Conservation (phyloP, 1,139 yeast species). For the Citeromyces hawaiiensis region DNA sequence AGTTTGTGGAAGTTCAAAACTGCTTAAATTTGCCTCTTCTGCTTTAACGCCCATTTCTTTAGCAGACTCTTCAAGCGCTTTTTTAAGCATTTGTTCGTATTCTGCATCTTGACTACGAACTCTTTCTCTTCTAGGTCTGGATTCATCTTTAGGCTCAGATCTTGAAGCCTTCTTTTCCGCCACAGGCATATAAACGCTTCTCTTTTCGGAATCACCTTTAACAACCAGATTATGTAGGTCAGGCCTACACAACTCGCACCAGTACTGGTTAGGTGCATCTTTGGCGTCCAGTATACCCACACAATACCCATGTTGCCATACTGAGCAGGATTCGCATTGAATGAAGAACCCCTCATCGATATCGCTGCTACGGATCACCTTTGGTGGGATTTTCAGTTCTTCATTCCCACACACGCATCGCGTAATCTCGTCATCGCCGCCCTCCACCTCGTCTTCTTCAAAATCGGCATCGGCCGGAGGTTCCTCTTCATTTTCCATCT, state of each 20-base stretch:
- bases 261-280: constrained; percentile 80
- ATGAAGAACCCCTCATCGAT: constrained; percentile 70
- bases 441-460: background rate
- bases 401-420: constrained; percentile 81
- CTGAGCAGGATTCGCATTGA: constrained; percentile 86
- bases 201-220: constrained; percentile 16
- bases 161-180: constrained; percentile 6
- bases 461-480: background rate
- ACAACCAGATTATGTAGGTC: constrained; percentile 49
- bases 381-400: constrained; percentile 41
- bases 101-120: constrained; percentile 23
- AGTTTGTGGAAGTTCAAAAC: background rate
- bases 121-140: constrained; percentile 2
- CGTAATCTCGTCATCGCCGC: constrained; percentile 45
- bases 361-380: constrained; percentile 17
- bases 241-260: constrained; percentile 87
- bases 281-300: constrained; percentile 68
- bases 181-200: constrained; percentile 34
- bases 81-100: constrained; percentile 54
- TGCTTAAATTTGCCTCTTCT: constrained; percentile 12
- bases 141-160: constrained; percentile 1
- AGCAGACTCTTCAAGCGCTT: constrained; percentile 62
- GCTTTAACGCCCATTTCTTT: constrained; percentile 26
- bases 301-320: constrained; percentile 97
- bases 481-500: background rate